Percentiles rank a stretch among this genome's conserved stretches.
Evolutionary conservation across 2,329 filamentous ascomycete species (phyloP).

Genomic region (Cercospora sp.): DNA sequence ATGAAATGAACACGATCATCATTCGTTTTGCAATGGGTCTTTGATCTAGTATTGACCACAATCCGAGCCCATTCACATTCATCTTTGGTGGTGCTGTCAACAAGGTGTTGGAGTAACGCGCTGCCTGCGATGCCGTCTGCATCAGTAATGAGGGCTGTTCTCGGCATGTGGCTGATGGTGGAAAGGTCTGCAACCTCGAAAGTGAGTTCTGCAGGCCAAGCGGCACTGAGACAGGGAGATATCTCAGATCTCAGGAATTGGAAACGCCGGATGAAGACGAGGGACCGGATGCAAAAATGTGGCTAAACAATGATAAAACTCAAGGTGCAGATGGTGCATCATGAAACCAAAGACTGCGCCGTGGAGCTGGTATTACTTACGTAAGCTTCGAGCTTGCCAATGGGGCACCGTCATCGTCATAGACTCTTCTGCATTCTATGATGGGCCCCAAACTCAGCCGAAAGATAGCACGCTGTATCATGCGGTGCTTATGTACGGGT

Average conservation of each 20-base stretch:
- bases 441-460: neutral
- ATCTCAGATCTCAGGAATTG: neutral
- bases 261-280: neutral
- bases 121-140: conserved; percentile 41
- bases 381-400: neutral
- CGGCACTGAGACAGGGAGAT: neutral
- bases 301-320: neutral
- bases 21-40: conserved; percentile 26
- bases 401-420: neutral
- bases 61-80: conserved; percentile 32
- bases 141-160: conserved; percentile 39
- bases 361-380: neutral
- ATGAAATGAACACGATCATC: conserved; percentile 39
- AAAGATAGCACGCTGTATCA: neutral
- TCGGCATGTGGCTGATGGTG: neutral
- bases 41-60: conserved; percentile 36
- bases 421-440: neutral
- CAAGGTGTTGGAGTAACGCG: conserved; percentile 40
- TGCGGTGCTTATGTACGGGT: neutral
- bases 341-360: neutral
- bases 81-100: conserved; percentile 27
- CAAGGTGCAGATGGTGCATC: neutral
- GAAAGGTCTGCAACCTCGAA: neutral
- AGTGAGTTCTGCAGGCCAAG: neutral
- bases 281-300: neutral